phyloP scores from a whole-genome alignment of 768 basidiomycete species.

The Mycena sanguinolenta region DNA sequence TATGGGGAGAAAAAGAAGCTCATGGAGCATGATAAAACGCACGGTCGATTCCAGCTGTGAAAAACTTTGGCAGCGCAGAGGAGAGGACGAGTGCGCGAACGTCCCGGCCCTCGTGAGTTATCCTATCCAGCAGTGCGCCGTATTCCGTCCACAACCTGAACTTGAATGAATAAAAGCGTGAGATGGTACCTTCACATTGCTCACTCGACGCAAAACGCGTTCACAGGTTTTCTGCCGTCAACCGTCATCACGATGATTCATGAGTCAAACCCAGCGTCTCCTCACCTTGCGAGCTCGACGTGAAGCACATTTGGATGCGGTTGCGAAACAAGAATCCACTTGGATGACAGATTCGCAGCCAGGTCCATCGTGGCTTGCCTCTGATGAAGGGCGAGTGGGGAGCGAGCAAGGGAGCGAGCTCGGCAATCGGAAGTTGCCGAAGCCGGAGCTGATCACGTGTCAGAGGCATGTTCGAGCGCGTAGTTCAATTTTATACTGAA shows the following conservation, averaged over 20 bases:
- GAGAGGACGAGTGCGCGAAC: conserved; percentile 82
- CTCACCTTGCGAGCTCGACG: conserved; percentile 59
- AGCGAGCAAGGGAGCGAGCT: neutral
- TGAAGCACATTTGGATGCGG: conserved; percentile 60
- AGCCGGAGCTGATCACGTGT: neutral
- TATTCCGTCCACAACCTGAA: conserved; percentile 82
- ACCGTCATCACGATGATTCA: neutral
- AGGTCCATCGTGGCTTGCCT: conserved; percentile 25
- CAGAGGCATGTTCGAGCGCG: neutral
- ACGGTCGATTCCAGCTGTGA: conserved; percentile 90
- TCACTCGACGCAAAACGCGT: conserved; percentile 72
- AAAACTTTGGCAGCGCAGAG: conserved; percentile 77
- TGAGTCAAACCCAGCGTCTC: conserved; percentile 20
- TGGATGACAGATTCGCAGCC: conserved; percentile 45
- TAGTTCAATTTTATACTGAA: too few relatives aligned
- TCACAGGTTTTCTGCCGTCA: conserved; percentile 67
- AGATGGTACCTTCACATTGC: neutral
- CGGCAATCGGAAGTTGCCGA: neutral
- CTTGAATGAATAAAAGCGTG: neutral
- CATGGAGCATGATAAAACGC: conserved; percentile 36
- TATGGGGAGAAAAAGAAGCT: too few relatives aligned
- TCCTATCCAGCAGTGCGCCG: conserved; percentile 68
- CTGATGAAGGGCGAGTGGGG: neutral
- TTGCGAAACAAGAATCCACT: conserved; percentile 64
- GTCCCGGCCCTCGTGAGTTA: conserved; percentile 62